Evolutionary conservation across 2,329 filamentous ascomycete genomes (phyloP).

Genomic region (Fusarium sambucinum): DNA sequence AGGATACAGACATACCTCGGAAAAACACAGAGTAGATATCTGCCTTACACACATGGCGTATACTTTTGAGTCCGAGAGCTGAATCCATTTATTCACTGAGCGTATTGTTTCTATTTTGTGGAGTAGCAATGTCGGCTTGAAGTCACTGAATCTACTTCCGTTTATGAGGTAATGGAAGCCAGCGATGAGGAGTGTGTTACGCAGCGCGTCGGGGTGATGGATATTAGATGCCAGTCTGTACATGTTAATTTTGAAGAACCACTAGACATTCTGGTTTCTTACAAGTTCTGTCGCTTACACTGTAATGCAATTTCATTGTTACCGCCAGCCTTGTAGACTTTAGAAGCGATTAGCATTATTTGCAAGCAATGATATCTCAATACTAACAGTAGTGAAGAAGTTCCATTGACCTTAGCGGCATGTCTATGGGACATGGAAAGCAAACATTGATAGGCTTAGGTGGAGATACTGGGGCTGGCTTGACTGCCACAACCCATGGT

Average conservation of each 20-base stretch:
- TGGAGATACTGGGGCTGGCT: background rate
- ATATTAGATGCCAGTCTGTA: background rate
- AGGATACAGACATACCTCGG: background rate
- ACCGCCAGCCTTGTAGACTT: background rate
- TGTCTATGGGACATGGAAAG: background rate
- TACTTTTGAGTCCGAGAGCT: background rate
- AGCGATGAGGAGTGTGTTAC: background rate
- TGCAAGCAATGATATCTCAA: rapidly evolving
- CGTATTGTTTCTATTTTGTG: background rate
- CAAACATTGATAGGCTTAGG: background rate
- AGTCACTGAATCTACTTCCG: background rate
- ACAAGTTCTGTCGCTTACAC: background rate
- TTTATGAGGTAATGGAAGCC: background rate
- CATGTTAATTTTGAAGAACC: background rate
- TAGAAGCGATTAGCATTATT: background rate
- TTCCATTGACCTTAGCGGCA: background rate
- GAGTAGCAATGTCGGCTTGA: background rate
- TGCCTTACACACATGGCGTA: background rate
- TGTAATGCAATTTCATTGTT: background rate
- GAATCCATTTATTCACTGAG: background rate
- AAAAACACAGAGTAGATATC: background rate
- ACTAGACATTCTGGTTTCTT: too few relatives aligned
- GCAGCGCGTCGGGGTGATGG: background rate
- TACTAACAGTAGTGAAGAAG: background rate
- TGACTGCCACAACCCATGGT: background rate